phyloP scores from a whole-genome alignment of 805 yeast species.

The Phaffomyces opuntiae region DNA sequence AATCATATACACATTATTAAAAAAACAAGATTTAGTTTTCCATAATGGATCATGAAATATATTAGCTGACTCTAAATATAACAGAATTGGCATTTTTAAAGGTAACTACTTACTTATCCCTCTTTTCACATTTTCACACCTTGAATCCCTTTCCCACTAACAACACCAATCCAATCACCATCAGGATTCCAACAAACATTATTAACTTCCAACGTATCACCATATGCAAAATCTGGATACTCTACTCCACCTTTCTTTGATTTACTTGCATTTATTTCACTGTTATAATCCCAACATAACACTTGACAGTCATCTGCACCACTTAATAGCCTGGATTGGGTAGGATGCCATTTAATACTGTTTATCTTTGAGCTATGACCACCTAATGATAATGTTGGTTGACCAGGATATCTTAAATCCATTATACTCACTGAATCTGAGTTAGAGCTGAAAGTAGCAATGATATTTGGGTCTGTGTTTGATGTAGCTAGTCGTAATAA shows the following conservation, averaged over 20 bases:
- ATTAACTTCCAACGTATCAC: slow-evolving; percentile 67
- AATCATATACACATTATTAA: too few species aligned
- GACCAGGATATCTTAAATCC: slow-evolving; percentile 84
- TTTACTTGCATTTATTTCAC: background rate
- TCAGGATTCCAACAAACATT: slow-evolving; percentile 63
- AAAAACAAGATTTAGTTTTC: too few species aligned
- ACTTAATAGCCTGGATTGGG: slow-evolving; percentile 49
- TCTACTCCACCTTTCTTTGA: background rate
- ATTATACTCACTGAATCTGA: slow-evolving; percentile 60
- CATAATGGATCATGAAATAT: too few species aligned
- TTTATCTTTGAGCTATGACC: slow-evolving; percentile 68
- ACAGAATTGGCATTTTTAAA: background rate
- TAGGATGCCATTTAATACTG: slow-evolving; percentile 80
- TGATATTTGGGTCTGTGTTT: slow-evolving; percentile 69
- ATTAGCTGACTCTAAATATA: too few species aligned
- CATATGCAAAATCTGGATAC: slow-evolving; percentile 40
- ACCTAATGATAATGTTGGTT: slow-evolving; percentile 63
- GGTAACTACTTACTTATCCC: background rate
- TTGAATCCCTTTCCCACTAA: slow-evolving; percentile 30
- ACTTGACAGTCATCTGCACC: slow-evolving; percentile 75
- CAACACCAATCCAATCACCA: slow-evolving; percentile 78
- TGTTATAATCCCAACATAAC: slow-evolving; percentile 52
- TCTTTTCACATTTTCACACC: slow-evolving; percentile 19
- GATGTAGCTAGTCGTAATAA: slow-evolving; percentile 72
- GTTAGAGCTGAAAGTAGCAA: slow-evolving; percentile 76